These are phyloP conservation scores for Lipomyces japonicus DNA, from an alignment of 805 yeast species.

Conservation along the genomic window DNA sequence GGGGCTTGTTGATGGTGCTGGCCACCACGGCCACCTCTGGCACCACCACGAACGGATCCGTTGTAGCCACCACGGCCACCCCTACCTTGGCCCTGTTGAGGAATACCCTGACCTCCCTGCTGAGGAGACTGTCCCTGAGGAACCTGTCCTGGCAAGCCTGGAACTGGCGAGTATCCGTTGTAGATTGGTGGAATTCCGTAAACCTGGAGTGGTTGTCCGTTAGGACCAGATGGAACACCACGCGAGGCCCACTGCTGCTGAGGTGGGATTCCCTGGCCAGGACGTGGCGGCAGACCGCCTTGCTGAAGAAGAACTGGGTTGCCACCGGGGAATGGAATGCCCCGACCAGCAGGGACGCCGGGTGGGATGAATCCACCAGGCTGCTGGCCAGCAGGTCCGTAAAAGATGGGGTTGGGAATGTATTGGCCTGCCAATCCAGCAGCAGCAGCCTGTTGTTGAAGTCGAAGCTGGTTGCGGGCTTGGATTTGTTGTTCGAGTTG, in stretches of 20 bases:
- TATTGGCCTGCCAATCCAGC: conserved; percentile 87
- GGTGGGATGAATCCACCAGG: conserved; percentile 77
- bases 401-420: conserved; percentile 72
- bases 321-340: conserved; percentile 43
- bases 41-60: conserved; percentile 10
- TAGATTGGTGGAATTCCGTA: conserved; percentile 83
- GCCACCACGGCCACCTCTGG: conserved; percentile 33
- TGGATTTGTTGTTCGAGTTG: conserved; percentile 97
- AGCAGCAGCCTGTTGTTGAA: conserved; percentile 82
- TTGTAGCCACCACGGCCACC: conserved; percentile 19
- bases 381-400: conserved; percentile 46
- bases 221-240: conserved; percentile 63
- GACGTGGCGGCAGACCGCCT: conserved; percentile 36
- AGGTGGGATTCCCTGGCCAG: conserved; percentile 36
- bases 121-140: conserved; percentile 39
- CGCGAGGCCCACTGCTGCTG: conserved; percentile 49
- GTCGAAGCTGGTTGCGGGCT: conserved; percentile 96
- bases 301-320: conserved; percentile 40
- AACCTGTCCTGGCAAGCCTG: conserved; percentile 41
- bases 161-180: conserved; percentile 53
- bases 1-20: conserved; percentile 21
- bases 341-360: conserved; percentile 57
- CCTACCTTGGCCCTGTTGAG: conserved; percentile 20
- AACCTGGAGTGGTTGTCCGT: conserved; percentile 79
- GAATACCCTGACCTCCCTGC: conserved; percentile 37